Evolutionary conservation across 2,329 filamentous ascomycete species (phyloP).

Genomic region (Calonectria pseudoturangicola): DNA sequence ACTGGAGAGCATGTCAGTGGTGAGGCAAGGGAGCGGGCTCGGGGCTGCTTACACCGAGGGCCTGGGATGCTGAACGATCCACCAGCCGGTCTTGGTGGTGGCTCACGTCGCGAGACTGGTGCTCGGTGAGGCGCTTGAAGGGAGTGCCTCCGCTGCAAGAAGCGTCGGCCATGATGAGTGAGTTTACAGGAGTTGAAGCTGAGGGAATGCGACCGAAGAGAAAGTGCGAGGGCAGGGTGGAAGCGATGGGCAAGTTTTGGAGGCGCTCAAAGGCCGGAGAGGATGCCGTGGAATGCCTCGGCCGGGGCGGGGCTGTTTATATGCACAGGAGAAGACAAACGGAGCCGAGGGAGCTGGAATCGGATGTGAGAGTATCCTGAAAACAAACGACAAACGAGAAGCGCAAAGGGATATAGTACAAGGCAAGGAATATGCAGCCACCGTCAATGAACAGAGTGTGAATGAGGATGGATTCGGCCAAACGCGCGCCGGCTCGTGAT

Average conservation of each 20-base stretch:
- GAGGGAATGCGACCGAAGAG: constrained; percentile 2
- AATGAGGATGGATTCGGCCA: background rate
- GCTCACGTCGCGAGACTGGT: constrained; percentile 64
- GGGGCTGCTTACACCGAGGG: constrained; percentile 56
- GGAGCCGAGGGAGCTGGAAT: constrained; percentile 13
- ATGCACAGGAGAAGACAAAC: constrained; percentile 20
- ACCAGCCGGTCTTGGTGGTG: constrained; percentile 64
- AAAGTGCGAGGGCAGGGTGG: background rate
- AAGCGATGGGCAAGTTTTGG: constrained; percentile 21
- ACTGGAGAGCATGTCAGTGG: constrained; percentile 48
- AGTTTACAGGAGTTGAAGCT: background rate
- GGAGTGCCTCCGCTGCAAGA: constrained; percentile 65
- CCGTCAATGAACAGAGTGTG: background rate
- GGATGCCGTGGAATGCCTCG: constrained; percentile 46
- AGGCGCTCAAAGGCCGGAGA: constrained; percentile 14
- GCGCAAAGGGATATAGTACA: constrained; percentile 4
- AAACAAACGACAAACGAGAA: constrained; percentile 15
- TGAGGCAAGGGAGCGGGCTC: constrained; percentile 1
- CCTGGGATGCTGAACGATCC: constrained; percentile 54
- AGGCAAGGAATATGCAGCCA: background rate
- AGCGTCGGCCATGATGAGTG: constrained; percentile 61
- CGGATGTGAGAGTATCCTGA: constrained; percentile 25
- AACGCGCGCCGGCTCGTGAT: constrained; percentile 25
- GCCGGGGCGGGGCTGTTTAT: constrained; percentile 39
- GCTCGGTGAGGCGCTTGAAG: constrained; percentile 65